Evolutionary conservation across 2,329 filamentous ascomycete genomes (phyloP).

Genomic region (Monilinia fructigena): DNA sequence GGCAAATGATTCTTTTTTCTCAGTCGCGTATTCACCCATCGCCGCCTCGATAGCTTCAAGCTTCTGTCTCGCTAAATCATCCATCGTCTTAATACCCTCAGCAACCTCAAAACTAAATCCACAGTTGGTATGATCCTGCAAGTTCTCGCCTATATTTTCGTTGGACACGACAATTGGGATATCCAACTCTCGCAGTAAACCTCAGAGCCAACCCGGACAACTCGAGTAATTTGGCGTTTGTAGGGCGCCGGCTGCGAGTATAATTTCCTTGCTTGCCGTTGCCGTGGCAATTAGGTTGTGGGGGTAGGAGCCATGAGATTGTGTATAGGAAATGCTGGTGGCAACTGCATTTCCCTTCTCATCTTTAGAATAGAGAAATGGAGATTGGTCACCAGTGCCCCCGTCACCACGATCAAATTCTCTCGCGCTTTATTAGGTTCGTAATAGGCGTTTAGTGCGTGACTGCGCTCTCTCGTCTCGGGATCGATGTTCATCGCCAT

Average conservation of each 20-base stretch:
- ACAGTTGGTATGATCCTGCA: slow-evolving; percentile 23
- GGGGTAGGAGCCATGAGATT: too few relatives aligned
- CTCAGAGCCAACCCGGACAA: slow-evolving; percentile 38
- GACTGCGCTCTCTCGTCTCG: not conserved
- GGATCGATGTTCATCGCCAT: not conserved
- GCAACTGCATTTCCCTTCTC: not conserved
- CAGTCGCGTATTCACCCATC: not conserved
- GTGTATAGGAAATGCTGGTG: slow-evolving; percentile 6
- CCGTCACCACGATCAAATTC: not conserved
- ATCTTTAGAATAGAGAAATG: not conserved
- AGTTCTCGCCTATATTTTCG: slow-evolving; percentile 34
- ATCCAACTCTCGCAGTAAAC: slow-evolving; percentile 26
- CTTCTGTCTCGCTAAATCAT: not conserved
- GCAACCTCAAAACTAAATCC: slow-evolving; percentile 27
- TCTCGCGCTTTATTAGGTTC: not conserved
- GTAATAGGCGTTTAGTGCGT: not conserved
- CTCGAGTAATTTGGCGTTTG: slow-evolving; percentile 39
- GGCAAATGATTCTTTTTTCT: not conserved
- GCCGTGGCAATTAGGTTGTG: slow-evolving; percentile 24
- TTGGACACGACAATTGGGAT: slow-evolving; percentile 31
- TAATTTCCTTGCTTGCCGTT: slow-evolving; percentile 38
- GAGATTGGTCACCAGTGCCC: not conserved
- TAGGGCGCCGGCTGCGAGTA: slow-evolving; percentile 36
- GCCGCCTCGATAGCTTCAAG: not conserved
- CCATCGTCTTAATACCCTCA: not conserved